Evolutionary conservation across 306 rosid species (phyloP).

Genomic region (Cucurbita maxima): DNA sequence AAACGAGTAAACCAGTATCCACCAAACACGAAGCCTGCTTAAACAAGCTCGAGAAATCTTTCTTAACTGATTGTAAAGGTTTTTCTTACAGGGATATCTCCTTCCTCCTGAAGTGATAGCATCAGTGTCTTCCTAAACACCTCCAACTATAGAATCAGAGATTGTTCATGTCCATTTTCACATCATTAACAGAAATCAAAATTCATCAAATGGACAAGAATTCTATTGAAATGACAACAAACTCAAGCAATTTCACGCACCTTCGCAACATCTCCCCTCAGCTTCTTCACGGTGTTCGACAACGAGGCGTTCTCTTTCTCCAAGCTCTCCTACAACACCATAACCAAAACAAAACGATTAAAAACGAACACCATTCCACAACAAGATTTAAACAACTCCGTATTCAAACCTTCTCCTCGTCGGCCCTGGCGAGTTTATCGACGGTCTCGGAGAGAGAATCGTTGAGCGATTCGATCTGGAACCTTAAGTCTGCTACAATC

Average conservation of each 20-base stretch:
- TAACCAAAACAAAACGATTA: not conserved
- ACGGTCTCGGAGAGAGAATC: conserved; percentile 35
- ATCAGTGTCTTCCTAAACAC: conserved; percentile 73
- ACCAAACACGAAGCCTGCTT: conserved; percentile 2
- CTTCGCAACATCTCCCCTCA: conserved; percentile 81
- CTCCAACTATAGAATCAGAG: conserved; percentile 48
- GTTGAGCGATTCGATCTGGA: conserved; percentile 42
- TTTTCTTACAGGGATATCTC: conserved; percentile 42
- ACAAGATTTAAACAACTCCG: not conserved
- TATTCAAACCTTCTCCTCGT: conserved; percentile 41
- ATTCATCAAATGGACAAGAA: not conserved
- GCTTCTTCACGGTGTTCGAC: conserved; percentile 50
- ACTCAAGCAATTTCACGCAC: conserved; percentile 16
- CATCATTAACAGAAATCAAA: not conserved
- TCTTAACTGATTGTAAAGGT: not conserved
- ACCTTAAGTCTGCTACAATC: conserved; percentile 36
- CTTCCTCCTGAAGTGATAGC: conserved; percentile 67
- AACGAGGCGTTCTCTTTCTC: conserved; percentile 48
- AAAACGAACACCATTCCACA: not conserved
- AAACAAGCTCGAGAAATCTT: not conserved
- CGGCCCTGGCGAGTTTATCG: conserved; percentile 41
- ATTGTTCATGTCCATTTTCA: not conserved
- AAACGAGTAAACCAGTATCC: conserved; percentile 1
- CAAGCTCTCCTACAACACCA: conserved; percentile 41
- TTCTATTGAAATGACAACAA: not conserved